A percentile compares a stretch with the other conserved stretches of the same genome.
phyloP scores from a whole-genome alignment of 2,329 filamentous ascomycete species.

The Dothideomycetidae sp. region DNA sequence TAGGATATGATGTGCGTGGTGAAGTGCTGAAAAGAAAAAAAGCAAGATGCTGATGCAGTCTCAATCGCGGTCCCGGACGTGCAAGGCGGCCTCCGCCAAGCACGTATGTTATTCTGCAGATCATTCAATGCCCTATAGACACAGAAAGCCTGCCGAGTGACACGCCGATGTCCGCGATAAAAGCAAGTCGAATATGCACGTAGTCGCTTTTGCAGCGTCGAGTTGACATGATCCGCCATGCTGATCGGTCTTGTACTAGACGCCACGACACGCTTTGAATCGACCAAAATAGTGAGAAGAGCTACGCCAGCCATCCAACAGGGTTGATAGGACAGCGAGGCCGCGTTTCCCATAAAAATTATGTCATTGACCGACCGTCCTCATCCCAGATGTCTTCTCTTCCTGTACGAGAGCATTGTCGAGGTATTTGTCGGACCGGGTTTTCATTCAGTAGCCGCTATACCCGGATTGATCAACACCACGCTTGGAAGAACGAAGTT shows the following conservation, averaged over 20 bases:
- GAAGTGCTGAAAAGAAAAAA: slow-evolving; percentile 8
- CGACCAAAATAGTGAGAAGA: slow-evolving; percentile 12
- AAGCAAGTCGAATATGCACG: slow-evolving; percentile 21
- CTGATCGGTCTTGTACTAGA: slow-evolving; percentile 5
- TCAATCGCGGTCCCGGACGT: neutral
- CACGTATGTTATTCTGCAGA: slow-evolving; percentile 15
- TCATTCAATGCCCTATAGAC: slow-evolving; percentile 14
- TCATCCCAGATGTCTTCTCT: slow-evolving; percentile 2
- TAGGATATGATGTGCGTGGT: slow-evolving; percentile 2
- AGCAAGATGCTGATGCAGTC: slow-evolving; percentile 4
- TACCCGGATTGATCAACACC: slow-evolving; percentile 34
- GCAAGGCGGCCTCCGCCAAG: neutral
- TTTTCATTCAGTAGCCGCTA: slow-evolving; percentile 31
- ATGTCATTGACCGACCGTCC: slow-evolving; percentile 16
- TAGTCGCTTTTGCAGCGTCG: neutral
- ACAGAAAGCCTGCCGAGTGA: slow-evolving; percentile 26
- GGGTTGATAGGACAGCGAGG: slow-evolving; percentile 27
- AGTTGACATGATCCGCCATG: neutral
- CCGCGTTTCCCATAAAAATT: slow-evolving; percentile 30
- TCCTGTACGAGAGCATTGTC: slow-evolving; percentile 18
- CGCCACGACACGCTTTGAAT: slow-evolving; percentile 12
- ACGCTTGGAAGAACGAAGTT: slow-evolving; percentile 39
- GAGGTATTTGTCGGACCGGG: neutral
- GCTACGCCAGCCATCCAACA: slow-evolving; percentile 25
- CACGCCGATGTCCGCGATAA: slow-evolving; percentile 23